Conservation (phyloP, 768 basidiomycete species). For the Zangia roseola region DNA sequence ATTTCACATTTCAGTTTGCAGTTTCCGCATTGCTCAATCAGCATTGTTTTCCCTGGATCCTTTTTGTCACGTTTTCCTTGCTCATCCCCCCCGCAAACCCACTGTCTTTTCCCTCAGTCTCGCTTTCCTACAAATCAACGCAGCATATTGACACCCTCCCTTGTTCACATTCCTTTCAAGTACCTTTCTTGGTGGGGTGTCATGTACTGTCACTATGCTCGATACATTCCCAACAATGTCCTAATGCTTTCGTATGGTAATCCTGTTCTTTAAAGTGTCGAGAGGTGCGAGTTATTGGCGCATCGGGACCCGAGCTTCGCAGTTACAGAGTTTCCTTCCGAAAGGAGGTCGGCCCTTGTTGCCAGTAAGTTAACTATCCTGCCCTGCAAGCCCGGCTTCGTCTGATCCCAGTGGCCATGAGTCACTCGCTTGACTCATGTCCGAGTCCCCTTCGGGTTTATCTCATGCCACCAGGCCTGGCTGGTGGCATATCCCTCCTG, state of each 20-base stretch:
- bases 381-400: not conserved
- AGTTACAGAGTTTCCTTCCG: constrained; percentile 6
- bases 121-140: constrained; percentile 16
- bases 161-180: constrained; percentile 29
- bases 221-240: constrained; percentile 34
- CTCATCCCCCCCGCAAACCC: constrained; percentile 18
- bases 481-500: constrained; percentile 10
- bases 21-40: constrained; percentile 24
- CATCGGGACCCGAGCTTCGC: constrained; percentile 8
- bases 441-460: constrained; percentile 7
- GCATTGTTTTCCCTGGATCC: constrained; percentile 17
- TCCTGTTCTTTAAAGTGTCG: constrained; percentile 25
- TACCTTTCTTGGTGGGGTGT: constrained; percentile 26
- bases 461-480: constrained; percentile 7
- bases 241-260: constrained; percentile 38
- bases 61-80: constrained; percentile 23
- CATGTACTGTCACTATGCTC: constrained; percentile 36
- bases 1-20: constrained; percentile 24
- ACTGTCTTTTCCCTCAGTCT: constrained; percentile 8
- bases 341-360: not conserved
- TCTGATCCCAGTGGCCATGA: constrained; percentile 5
- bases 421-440: constrained; percentile 4
- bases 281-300: constrained; percentile 10
- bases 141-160: constrained; percentile 29
- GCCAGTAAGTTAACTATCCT: constrained; percentile 13